Evolutionary conservation across 352 stramenopile species (phyloP).

Genomic region (Aphanomyces astaci): DNA sequence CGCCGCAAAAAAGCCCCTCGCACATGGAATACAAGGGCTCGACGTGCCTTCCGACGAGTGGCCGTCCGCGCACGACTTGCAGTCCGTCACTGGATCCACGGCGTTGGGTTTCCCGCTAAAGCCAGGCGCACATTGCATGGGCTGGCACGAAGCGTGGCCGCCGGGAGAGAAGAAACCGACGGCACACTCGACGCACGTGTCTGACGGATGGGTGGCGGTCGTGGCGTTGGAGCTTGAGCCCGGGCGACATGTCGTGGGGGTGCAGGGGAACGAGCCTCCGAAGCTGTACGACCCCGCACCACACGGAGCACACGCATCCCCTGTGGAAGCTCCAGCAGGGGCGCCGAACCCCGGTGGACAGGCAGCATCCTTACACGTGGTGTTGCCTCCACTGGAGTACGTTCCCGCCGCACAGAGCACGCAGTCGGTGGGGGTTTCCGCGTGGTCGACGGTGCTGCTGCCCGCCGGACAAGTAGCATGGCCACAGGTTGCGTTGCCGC

Average conservation of each 20-base stretch:
- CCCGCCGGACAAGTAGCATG: conserved; percentile 28
- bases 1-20: conserved; percentile 28
- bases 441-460: background rate
- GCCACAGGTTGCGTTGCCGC: conserved; percentile 30
- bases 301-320: conserved; percentile 33
- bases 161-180: conserved; percentile 31
- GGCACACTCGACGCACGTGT: conserved; percentile 29
- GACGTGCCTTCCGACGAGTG: conserved; percentile 35
- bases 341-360: conserved; percentile 32
- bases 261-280: conserved; percentile 29
- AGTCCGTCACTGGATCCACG: conserved; percentile 27
- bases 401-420: conserved; percentile 28
- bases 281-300: conserved; percentile 31
- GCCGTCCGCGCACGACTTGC: conserved; percentile 29
- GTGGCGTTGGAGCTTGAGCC: conserved; percentile 34
- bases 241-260: conserved; percentile 31
- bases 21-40: conserved; percentile 31
- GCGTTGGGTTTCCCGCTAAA: conserved; percentile 30
- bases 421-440: conserved; percentile 30
- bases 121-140: conserved; percentile 30
- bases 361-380: conserved; percentile 28
- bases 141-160: conserved; percentile 26
- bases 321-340: conserved; percentile 28
- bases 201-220: conserved; percentile 25
- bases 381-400: conserved; percentile 31